These are phyloP conservation scores for Metrosideros polymorpha DNA, from an alignment of 441 rosid genomes.

Conservation along the genomic window DNA sequence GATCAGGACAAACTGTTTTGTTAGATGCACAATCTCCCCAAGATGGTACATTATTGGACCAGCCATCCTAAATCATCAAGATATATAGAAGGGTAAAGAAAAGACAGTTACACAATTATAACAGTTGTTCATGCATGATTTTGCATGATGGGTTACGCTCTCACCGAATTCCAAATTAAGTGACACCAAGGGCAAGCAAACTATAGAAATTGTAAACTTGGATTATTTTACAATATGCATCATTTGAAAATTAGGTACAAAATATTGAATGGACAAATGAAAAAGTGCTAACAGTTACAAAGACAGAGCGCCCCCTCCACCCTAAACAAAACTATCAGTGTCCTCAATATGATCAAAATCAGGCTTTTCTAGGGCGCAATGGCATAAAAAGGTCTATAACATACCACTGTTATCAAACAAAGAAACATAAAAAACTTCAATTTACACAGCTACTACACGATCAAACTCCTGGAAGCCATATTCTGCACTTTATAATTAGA, in stretches of 20 bases:
- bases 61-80: slow-evolving; percentile 31
- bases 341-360: background rate
- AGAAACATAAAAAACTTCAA: background rate
- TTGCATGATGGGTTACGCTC: background rate
- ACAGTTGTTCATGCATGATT: background rate
- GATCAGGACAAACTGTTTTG: slow-evolving; percentile 60
- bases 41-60: slow-evolving; percentile 41
- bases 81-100: background rate
- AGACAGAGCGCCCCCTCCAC: background rate
- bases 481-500: background rate
- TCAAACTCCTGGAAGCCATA: background rate
- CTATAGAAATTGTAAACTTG: background rate
- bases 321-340: background rate
- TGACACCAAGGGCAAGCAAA: background rate
- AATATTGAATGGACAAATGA: background rate
- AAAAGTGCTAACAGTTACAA: background rate
- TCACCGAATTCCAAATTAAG: background rate
- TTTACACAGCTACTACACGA: background rate
- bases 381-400: background rate
- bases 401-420: background rate
- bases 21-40: slow-evolving; percentile 55
- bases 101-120: background rate
- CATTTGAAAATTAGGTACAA: background rate
- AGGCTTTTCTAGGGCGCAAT: background rate
- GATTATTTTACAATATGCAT: background rate